These are phyloP conservation scores for Luvunga scandens DNA, from an alignment of 345 rosid genomes.

Conservation along the genomic window DNA sequence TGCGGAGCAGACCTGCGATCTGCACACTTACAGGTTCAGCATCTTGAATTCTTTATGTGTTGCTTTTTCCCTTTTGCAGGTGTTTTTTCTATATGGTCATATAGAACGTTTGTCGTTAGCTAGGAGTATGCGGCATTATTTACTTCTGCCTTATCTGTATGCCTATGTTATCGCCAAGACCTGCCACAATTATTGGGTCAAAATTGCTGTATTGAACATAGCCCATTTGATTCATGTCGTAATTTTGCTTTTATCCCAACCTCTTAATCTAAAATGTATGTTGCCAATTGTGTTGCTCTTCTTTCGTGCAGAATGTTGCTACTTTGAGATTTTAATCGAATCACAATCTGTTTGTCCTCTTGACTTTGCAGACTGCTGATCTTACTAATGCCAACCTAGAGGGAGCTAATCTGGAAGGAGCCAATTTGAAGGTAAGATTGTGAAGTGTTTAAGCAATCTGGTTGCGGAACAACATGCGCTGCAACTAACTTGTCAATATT, in stretches of 20 bases:
- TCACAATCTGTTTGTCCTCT: conserved; percentile 13
- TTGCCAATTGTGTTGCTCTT: background rate
- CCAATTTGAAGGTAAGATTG: conserved; percentile 73
- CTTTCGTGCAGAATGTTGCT: background rate
- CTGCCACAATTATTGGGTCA: background rate
- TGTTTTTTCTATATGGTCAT: background rate
- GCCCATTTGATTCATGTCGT: background rate
- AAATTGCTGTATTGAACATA: background rate
- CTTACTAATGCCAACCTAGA: conserved; percentile 92
- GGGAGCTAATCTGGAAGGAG: conserved; percentile 94
- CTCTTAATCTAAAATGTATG: background rate
- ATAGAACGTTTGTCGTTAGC: background rate
- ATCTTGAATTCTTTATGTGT: background rate
- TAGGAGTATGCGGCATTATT: background rate
- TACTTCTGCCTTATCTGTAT: background rate
- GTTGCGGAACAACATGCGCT: background rate
- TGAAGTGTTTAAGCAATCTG: background rate
- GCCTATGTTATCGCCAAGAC: background rate
- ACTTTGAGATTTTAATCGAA: background rate
- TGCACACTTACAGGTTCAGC: conserved; percentile 87
- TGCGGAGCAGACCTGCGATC: conserved; percentile 85
- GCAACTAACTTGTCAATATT: background rate
- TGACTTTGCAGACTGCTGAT: conserved; percentile 66
- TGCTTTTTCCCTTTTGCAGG: background rate
- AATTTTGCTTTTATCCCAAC: background rate